Evolutionary conservation across 208 protist species (phyloP).

Genomic region (Leishmania arabica): DNA sequence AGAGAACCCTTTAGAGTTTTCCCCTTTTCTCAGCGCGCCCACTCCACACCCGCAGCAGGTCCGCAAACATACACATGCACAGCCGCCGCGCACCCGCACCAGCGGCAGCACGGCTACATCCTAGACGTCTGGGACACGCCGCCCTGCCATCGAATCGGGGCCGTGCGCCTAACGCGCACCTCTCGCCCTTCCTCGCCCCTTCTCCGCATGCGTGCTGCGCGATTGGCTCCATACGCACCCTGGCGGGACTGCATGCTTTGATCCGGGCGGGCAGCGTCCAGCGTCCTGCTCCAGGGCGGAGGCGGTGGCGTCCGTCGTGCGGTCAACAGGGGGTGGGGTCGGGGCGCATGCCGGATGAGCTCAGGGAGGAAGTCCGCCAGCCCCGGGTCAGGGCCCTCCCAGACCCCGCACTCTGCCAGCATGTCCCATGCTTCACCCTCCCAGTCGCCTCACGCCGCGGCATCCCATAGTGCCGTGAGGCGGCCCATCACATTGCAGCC

Average conservation of each 20-base stretch:
- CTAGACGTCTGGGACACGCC: not conserved
- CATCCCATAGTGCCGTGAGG: not conserved
- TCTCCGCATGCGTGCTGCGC: not conserved
- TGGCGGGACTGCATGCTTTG: not conserved
- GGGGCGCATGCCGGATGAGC: not conserved
- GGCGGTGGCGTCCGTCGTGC: not conserved
- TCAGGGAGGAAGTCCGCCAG: not conserved
- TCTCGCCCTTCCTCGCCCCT: not conserved
- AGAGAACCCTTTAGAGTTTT: not conserved
- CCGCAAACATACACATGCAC: not conserved
- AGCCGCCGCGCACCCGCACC: not conserved
- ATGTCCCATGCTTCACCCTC: not conserved
- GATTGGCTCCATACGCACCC: not conserved
- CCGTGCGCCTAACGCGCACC: not conserved
- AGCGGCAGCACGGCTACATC: not conserved
- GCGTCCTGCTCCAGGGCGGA: not conserved
- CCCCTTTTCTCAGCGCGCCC: not conserved
- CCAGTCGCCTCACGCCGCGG: not conserved
- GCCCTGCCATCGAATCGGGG: not conserved
- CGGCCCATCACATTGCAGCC: not conserved
- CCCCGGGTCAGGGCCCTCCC: not conserved
- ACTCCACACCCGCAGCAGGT: not conserved
- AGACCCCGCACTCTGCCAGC: not conserved
- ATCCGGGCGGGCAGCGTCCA: not conserved
- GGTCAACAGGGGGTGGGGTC: not conserved